Conservation (phyloP, 2,329 filamentous ascomycete species). For the Sarocladium strictum region DNA sequence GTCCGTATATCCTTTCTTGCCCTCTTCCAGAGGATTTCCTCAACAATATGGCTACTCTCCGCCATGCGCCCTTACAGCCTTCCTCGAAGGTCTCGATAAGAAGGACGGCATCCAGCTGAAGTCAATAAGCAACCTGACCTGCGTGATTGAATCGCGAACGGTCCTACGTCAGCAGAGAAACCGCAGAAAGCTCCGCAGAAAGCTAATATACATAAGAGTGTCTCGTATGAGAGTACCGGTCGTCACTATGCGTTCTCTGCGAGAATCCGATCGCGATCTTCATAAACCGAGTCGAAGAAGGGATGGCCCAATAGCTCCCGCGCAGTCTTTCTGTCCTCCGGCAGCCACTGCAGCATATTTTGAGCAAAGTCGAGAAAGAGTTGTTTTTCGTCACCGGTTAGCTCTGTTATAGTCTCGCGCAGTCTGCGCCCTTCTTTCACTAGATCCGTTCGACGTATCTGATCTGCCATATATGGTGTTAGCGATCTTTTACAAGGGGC, state of each 20-base stretch:
- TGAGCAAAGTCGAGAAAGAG: constrained; percentile 17
- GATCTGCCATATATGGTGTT: constrained; percentile 4
- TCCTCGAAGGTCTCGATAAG: background rate
- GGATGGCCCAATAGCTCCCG: constrained; percentile 17
- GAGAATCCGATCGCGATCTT: constrained; percentile 8
- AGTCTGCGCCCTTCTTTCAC: constrained; percentile 8
- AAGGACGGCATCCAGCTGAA: background rate
- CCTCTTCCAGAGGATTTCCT: too few relatives aligned
- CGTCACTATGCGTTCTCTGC: background rate
- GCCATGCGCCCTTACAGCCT: background rate
- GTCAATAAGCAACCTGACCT: background rate
- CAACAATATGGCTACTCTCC: too few relatives aligned
- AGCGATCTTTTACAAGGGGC: background rate
- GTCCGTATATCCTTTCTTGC: too few relatives aligned
- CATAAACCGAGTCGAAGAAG: constrained; percentile 15
- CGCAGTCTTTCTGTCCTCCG: constrained; percentile 19
- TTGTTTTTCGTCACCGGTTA: constrained; percentile 16
- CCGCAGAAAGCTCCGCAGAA: background rate
- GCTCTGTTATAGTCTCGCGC: constrained; percentile 15
- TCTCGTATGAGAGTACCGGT: background rate
- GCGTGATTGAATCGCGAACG: background rate
- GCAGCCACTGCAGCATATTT: constrained; percentile 20
- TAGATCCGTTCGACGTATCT: constrained; percentile 13
- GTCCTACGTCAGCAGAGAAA: background rate
- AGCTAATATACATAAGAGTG: background rate